Evolutionary conservation across 2,329 filamentous ascomycete species (phyloP).

Genomic region (Pyricularia sp.): DNA sequence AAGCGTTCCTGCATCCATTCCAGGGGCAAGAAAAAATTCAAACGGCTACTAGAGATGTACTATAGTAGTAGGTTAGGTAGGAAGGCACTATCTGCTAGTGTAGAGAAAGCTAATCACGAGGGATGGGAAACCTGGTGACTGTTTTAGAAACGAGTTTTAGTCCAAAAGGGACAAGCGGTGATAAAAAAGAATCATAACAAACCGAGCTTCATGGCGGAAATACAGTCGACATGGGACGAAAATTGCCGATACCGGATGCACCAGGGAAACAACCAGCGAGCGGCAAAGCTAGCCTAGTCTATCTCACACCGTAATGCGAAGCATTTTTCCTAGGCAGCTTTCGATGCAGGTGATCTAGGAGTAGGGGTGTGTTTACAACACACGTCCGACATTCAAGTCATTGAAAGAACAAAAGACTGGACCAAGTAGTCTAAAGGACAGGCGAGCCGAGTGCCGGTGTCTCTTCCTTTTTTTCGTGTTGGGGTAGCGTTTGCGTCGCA

Average conservation of each 20-base stretch:
- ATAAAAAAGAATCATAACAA: neutral
- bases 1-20: neutral
- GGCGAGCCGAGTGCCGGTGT: neutral
- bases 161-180: neutral
- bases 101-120: neutral
- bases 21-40: neutral
- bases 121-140: neutral
- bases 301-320: neutral
- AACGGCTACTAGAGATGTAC: too few species aligned
- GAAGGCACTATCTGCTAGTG: neutral
- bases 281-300: neutral
- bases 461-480: neutral
- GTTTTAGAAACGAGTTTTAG: neutral
- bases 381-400: neutral
- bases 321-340: neutral
- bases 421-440: neutral
- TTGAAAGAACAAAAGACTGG: neutral
- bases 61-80: too few species aligned
- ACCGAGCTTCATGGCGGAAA: neutral
- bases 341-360: neutral
- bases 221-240: neutral
- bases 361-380: neutral
- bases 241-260: neutral
- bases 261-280: neutral
- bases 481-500: neutral